Conservation (phyloP, 768 basidiomycete genomes). For the Termitomyces sp. region DNA sequence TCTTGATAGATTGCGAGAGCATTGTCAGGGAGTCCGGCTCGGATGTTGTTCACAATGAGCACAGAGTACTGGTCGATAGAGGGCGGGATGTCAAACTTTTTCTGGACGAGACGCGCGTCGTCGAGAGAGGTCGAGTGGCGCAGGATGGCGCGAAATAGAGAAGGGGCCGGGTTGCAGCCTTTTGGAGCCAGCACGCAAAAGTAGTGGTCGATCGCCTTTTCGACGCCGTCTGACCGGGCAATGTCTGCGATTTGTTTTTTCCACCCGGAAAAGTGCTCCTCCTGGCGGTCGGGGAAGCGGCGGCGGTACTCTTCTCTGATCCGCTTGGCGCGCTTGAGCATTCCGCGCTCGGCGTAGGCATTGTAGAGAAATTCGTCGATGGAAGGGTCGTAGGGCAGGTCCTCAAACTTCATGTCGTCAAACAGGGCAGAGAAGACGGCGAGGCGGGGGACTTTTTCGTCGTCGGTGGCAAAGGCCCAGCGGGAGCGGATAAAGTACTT, state of each 20-base stretch:
- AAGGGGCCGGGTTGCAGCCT: constrained; percentile 23
- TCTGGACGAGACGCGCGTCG: constrained; percentile 38
- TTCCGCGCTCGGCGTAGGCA: constrained; percentile 36
- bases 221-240: constrained; percentile 23
- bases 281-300: constrained; percentile 18
- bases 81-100: constrained; percentile 33
- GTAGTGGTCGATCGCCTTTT: constrained; percentile 27
- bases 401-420: constrained; percentile 38
- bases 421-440: constrained; percentile 35
- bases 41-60: constrained; percentile 46
- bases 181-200: constrained; percentile 22
- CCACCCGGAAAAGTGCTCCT: constrained; percentile 9
- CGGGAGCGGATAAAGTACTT: constrained; percentile 41
- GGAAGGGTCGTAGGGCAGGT: constrained; percentile 37
- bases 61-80: constrained; percentile 46
- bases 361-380: constrained; percentile 35
- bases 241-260: constrained; percentile 9
- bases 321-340: constrained; percentile 27
- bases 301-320: constrained; percentile 32
- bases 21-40: constrained; percentile 26
- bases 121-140: constrained; percentile 30
- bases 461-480: constrained; percentile 23
- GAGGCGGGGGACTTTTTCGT: constrained; percentile 23
- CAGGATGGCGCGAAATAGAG: constrained; percentile 36
- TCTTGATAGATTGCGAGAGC: constrained; percentile 48